Evolutionary conservation across 225 moss, liverwort and hornwort species (phyloP), one percentile per base, ranked within the genome.

Genomic region (Polytrichum commune): DNA sequence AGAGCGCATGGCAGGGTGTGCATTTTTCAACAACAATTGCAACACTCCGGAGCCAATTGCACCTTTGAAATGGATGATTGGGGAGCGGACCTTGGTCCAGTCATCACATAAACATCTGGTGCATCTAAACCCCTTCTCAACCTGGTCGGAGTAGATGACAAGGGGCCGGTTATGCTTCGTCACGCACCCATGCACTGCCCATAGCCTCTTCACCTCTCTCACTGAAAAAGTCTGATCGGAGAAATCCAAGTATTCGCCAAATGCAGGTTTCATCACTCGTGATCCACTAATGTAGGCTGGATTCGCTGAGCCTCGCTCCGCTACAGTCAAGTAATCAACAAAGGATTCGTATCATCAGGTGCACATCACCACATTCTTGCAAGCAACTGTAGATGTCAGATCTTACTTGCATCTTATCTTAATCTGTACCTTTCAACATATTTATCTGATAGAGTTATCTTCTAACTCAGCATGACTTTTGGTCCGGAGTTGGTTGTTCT

Each of bases 81-180:
- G 91, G 29, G 69, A 76, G 0, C 69, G 56, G 55, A 83, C 84
- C 22, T 63, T 69, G 20, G 91, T 87, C 93, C 93, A 93, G 6
- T 93, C 93, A 61, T 91, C 90, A 38, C 93, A 93, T 29, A 78
- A 78, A 81, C 79, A 82, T 23, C 82, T 76, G 9, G 89, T 84
- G 16, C 60, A 27, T 2, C 60, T 55, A 53, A 82, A 82, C 0
- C 75, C 71, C 53, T 33, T 78, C 64, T 73, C 70, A 10, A 91
- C 69, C 0, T 60, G 62, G 62, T 93, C 91, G 29, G 24, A 73
- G 65, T 87, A 77, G 7, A 93, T 73, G 7, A 82, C 25, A 7
- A 93, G 87, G 9, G 85, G 75, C 27, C 93, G 89, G 24, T 80
- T 77, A 67, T 80, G 82, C 76, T 75, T 79, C 4, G 77, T 76